phyloP scores from a whole-genome alignment of 176 grass and related monocot genomes.

The Dendrocalamus sinicus region DNA sequence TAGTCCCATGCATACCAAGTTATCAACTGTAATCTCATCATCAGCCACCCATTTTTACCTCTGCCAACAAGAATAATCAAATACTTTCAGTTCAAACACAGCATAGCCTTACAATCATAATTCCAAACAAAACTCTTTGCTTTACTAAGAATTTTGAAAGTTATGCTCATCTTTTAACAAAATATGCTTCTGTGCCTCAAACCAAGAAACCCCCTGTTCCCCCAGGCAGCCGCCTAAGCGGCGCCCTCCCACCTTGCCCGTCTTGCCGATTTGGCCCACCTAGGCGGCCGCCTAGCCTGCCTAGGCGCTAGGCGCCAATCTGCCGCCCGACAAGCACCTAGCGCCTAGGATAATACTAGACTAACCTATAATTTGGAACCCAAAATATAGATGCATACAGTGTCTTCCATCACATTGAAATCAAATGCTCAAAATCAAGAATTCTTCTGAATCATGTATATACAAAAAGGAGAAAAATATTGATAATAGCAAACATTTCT shows the following conservation, averaged over 20 bases:
- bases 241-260: too few species aligned
- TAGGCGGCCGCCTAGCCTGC: too few species aligned
- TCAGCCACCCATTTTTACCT: conserved; percentile 7
- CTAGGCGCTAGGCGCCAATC: too few species aligned
- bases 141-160: background rate
- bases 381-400: background rate
- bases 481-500: background rate
- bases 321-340: too few species aligned
- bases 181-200: background rate
- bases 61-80: conserved; percentile 4
- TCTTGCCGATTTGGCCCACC: too few species aligned
- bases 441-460: conserved; percentile 23
- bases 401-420: background rate
- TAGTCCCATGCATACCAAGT: background rate
- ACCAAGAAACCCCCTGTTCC: background rate
- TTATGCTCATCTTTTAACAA: background rate
- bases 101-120: conserved; percentile 2
- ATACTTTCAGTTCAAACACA: conserved; percentile 11
- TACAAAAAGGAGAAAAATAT: conserved; percentile 34
- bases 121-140: background rate
- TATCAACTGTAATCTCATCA: background rate
- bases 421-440: conserved; percentile 12
- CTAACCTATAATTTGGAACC: conserved; percentile 14
- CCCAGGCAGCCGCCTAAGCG: too few species aligned
- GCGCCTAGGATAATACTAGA: too few species aligned